Evolutionary conservation across 305 asterid species (phyloP).

Genomic region (Fraxinus latifolia): DNA sequence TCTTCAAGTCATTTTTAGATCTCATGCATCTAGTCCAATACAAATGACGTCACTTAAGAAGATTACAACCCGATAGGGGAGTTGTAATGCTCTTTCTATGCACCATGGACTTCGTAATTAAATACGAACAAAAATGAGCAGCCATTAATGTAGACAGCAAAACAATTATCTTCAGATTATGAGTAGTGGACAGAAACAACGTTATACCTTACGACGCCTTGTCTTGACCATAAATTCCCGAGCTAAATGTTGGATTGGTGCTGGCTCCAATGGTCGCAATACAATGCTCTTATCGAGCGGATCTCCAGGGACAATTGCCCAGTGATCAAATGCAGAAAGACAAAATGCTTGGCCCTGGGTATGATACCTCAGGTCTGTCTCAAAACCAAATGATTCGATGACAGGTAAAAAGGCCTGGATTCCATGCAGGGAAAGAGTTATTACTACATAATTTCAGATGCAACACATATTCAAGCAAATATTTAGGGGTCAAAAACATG

Average conservation of each 20-base stretch:
- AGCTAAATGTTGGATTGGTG: constrained; percentile 90
- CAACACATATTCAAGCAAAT: background rate
- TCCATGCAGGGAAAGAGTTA: background rate
- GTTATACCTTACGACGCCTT: constrained; percentile 83
- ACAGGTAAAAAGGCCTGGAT: constrained; percentile 87
- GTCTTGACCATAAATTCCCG: constrained; percentile 98
- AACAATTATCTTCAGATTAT: background rate
- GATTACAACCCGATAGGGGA: background rate
- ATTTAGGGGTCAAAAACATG: background rate
- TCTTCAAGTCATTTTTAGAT: background rate
- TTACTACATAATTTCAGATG: background rate
- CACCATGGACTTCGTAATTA: background rate
- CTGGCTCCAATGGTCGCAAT: constrained; percentile 92
- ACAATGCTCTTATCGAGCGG: constrained; percentile 92
- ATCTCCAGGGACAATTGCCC: constrained; percentile 98
- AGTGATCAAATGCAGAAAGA: constrained; percentile 79
- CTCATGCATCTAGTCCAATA: background rate
- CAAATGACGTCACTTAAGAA: background rate
- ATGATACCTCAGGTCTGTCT: constrained; percentile 96
- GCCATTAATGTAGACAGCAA: background rate
- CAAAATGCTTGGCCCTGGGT: constrained; percentile 97
- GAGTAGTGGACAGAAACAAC: too few relatives aligned
- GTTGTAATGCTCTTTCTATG: background rate
- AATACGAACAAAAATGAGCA: background rate
- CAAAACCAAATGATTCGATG: constrained; percentile 94